Base-by-base conservation (phyloP, 176 grass and related monocot species). In the Triticum dicoccoides region DNA sequence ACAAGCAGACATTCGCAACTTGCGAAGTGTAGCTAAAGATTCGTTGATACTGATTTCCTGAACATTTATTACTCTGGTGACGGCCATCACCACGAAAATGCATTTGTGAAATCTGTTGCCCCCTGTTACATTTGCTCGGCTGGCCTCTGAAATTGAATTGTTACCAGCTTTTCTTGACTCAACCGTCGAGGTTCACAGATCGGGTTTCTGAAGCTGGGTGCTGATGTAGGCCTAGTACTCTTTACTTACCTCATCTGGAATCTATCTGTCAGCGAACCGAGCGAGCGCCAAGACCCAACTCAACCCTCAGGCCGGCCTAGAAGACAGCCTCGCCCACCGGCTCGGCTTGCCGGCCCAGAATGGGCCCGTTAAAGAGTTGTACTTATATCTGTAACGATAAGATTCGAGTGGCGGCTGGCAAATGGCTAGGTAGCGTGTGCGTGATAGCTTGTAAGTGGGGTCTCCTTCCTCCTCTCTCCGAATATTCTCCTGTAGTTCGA, bases 1-100 rank as follows among this genome's bases (percentile, higher is more conserved):
- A 86, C 78, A 75, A 68, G 85, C 89, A 80, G 66, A n/a, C 66
- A 67, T 35, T 69, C 73, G 51, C 21, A 59, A 56, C 58, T 65
- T 65, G 24, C 59, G 73, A 67, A 74, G 11, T 87, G 49, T 80
- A 51, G 75, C 11, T 82, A 33, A 83, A 79, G 20, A 87, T 34
- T 70, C 15, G 3, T 18, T 8, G 30, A 11, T 25, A 39, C 35
- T 83, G 38, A 39, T 85, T 59, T 63, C 63, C 54, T 32, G 8
- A 83, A 58, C 11, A 73, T 83, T 56, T 8, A 64, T 44, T 83
- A 69, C 54, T 30, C 11, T 23, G 15, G 21, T n/a, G 14, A 72
- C 47, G 66, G 58, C 74, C 5, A 38, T 61, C 29, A 59, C 21
- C 29, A 63, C 82, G 52, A 70, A 90, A 82, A 52, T 82, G 14